These are phyloP conservation scores for Penicillium manginii DNA, from an alignment of 495 filamentous ascomycete genomes.

Conservation along the genomic window DNA sequence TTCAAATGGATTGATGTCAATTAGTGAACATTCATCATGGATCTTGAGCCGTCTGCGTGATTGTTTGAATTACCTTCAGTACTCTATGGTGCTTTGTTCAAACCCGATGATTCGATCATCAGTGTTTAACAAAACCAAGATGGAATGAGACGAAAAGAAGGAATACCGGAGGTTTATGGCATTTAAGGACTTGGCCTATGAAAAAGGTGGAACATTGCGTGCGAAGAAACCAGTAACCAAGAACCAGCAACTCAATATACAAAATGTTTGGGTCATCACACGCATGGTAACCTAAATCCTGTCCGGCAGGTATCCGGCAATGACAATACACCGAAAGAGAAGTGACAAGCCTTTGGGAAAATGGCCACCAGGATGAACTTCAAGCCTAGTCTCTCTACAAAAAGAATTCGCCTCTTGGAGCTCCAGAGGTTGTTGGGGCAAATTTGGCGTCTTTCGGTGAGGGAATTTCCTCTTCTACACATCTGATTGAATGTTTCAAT, in stretches of 20 bases:
- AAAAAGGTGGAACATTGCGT: slow-evolving; percentile 11
- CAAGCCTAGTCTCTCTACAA: not conserved
- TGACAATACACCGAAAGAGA: slow-evolving; percentile 4
- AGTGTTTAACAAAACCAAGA: slow-evolving; percentile 6
- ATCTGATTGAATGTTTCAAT: slow-evolving; percentile 13
- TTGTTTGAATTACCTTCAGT: slow-evolving; percentile 1
- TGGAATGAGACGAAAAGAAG: not conserved
- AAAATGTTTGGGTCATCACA: slow-evolving; percentile 15
- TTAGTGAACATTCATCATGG: not conserved
- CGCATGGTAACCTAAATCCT: slow-evolving; percentile 13
- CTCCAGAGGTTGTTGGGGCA: slow-evolving; percentile 16
- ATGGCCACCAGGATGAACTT: slow-evolving; percentile 23
- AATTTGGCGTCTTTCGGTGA: slow-evolving; percentile 21
- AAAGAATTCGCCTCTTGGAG: slow-evolving; percentile 22
- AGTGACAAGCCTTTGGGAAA: not conserved
- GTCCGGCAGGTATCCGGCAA: slow-evolving; percentile 5
- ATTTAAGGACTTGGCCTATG: slow-evolving; percentile 15
- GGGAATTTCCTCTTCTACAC: slow-evolving; percentile 14
- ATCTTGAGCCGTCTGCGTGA: not conserved
- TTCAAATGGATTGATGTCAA: not conserved
- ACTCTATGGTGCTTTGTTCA: not conserved
- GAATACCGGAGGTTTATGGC: slow-evolving; percentile 18
- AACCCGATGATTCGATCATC: not conserved
- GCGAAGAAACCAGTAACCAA: slow-evolving; percentile 4
- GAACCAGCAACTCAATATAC: not conserved